Base-by-base conservation (phyloP, 805 yeast genomes). In the Candida taoyuanica region DNA sequence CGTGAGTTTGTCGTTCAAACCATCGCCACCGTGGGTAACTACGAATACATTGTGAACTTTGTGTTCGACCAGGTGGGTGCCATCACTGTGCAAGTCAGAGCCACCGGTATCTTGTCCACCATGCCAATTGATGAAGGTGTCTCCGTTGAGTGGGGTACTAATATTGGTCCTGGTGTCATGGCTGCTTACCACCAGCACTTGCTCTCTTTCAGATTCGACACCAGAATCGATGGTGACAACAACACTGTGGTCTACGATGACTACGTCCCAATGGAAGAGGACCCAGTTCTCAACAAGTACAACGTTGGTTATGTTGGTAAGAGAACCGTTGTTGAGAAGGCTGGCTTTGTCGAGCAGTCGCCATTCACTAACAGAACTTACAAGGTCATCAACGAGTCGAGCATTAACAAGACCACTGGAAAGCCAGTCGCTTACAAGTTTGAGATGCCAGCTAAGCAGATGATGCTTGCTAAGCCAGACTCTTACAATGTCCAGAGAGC, bases 131-230 rank as follows among this genome's bases (percentile, higher is more conserved):
- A 84, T 47, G 78, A 74, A 48, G 78, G 73, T 55, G 72, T 71
- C 44, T 70, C 65, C 38, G 84, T 81, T 44, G 83, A 83, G 47
- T 68, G 63, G 55, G 89, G 88, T 53, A 84, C 88, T 26, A 70
- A 73, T 47, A 81, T 84, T 42, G 87, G 85, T 32, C 89, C 88
- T 47, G 79, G 81, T 55, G 88, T 80, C 40, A 73, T 81, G 74
- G 94, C 94, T 36, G 81, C 91, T 21, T 81, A 78, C 68, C 94
- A 84, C 60, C 94, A 84, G 65, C 94, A 84, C 65, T 71, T 84
- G 57, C 67, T 84, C 52, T 76, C 85, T 11, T 78, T 83, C 65
- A 77, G 93, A 71, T 74, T 85, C 53, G 93, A 84, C 62, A 84
- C 89, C 32, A 85, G 89, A 44, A 59, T 84, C 34, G 94, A 84